Base-by-base conservation (phyloP, 768 basidiomycete genomes). In the Tephrocybe sp. region DNA sequence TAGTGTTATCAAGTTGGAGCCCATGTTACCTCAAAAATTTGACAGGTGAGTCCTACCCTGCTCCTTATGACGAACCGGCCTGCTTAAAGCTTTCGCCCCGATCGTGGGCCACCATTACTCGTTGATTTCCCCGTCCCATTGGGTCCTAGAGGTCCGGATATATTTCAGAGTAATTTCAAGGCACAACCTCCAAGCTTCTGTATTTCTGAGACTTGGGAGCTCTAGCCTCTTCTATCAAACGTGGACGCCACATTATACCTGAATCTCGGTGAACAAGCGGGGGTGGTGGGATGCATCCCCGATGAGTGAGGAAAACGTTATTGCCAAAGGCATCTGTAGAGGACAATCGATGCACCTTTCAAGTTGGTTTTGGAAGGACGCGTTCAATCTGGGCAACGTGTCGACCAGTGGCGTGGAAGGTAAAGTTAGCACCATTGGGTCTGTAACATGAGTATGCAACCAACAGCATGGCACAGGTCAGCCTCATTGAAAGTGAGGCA, bases 1-100 rank as follows among this genome's bases (percentile, higher is more conserved):
- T 48, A 2, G 68, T 64, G 18, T 79, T 70, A 62, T 95, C 93
- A 51, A 97, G 81, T n/a, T n/a, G n/a, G n/a, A n/a, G n/a, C n/a
- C n/a, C n/a, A n/a, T n/a, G n/a, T n/a, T n/a, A n/a, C n/a, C n/a
- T n/a, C n/a, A n/a, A n/a, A n/a, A n/a, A n/a, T n/a, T n/a, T n/a
- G n/a, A n/a, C n/a, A n/a, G n/a, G n/a, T n/a, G n/a, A n/a, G n/a
- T n/a, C n/a, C n/a, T n/a, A n/a, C 2, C 21, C 42, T 7, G 5
- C 14, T 12, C n/a, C 26, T 28, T 30, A 43, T n/a, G n/a, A 28
- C 42, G 24, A 26, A 26, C 42, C 26, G n/a, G 24, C 28, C 25
- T 43, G 15, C 17, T 14, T 10, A 25, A 28, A 43, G 20, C 15
- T 23, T 41, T 21, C 40, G 15, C 15, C 6, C 38, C 38, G 38